These are phyloP conservation scores for Pichia membranifaciens DNA, from an alignment of 805 yeast genomes.

Conservation along the genomic window DNA sequence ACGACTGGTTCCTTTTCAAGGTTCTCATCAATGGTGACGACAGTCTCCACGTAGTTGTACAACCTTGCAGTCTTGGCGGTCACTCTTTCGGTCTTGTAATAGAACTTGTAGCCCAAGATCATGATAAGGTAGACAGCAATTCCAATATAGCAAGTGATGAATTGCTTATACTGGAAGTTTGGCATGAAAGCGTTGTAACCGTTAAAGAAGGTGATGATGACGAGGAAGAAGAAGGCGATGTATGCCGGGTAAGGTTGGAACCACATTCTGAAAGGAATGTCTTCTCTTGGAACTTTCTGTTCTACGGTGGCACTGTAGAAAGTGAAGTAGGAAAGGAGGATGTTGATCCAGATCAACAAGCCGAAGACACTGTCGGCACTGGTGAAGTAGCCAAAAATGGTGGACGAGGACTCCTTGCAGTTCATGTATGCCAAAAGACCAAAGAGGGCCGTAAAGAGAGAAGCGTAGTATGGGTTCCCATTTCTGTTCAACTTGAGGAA, in stretches of 20 bases:
- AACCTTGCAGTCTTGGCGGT: constrained; percentile 2
- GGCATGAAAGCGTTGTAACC: constrained; percentile 19
- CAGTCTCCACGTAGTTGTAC: too few species aligned
- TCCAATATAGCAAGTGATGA: constrained; percentile 19
- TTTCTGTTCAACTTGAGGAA: constrained; percentile 58
- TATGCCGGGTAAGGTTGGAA: constrained; percentile 18
- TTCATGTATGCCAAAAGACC: constrained; percentile 18
- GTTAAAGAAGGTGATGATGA: constrained; percentile 17
- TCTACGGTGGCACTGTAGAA: constrained; percentile 13
- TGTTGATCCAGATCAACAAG: constrained; percentile 19
- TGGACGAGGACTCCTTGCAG: constrained; percentile 7
- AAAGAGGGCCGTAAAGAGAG: constrained; percentile 13
- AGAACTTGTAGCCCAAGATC: constrained; percentile 7
- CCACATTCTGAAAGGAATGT: constrained; percentile 20
- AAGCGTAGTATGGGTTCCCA: constrained; percentile 50
- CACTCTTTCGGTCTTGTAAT: constrained; percentile 8
- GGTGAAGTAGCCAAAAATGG: constrained; percentile 17
- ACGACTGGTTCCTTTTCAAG: too few species aligned
- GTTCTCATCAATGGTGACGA: too few species aligned
- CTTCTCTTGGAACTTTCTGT: constrained; percentile 16
- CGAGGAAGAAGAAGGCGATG: constrained; percentile 10
- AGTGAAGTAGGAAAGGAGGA: constrained; percentile 14
- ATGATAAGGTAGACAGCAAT: constrained; percentile 3
- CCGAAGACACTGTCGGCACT: constrained; percentile 20
- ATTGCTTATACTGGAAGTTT: constrained; percentile 14